Percentiles rank a stretch among this genome's conserved stretches.
Evolutionary conservation across 2,329 filamentous ascomycete genomes (phyloP).

Genomic region (Sclerotiophoma versabilis): DNA sequence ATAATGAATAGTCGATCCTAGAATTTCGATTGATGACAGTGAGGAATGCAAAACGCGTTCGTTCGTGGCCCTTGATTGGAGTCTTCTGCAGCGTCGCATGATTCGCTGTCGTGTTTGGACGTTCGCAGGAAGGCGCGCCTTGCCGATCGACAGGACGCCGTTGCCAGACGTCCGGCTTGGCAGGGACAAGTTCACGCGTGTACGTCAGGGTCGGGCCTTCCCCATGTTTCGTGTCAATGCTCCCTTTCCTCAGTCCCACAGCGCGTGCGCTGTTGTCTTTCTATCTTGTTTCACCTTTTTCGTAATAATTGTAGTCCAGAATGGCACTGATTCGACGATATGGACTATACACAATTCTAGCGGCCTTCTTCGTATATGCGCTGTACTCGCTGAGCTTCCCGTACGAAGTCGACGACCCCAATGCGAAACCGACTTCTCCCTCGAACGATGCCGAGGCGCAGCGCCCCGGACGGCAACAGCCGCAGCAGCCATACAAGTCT

Average conservation of each 20-base stretch:
- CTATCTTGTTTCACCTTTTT: constrained; percentile 16
- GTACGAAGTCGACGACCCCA: constrained; percentile 27
- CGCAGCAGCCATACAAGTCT: constrained; percentile 18
- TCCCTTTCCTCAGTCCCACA: constrained; percentile 1
- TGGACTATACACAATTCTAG: constrained; percentile 44
- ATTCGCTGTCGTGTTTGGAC: neutral
- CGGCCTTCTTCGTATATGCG: constrained; percentile 45
- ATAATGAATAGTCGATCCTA: neutral
- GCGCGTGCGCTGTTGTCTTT: constrained; percentile 10
- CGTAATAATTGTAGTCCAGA: constrained; percentile 21
- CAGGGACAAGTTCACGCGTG: neutral
- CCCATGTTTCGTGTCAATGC: constrained; percentile 4
- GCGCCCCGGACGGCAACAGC: constrained; percentile 7
- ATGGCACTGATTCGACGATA: constrained; percentile 53
- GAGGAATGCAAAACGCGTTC: neutral
- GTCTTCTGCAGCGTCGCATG: neutral
- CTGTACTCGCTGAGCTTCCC: constrained; percentile 49
- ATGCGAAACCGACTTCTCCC: constrained; percentile 11
- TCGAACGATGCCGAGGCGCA: constrained; percentile 15
- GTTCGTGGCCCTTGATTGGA: neutral
- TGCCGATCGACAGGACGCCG: constrained; percentile 7
- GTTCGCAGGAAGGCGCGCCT: constrained; percentile 1
- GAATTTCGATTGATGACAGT: too few relatives aligned
- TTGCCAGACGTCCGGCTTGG: constrained; percentile 15
- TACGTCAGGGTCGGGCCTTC: constrained; percentile 4